These are phyloP conservation scores for Globisporangium ultimum DNA, from an alignment of 352 stramenopile species.

Conservation along the genomic window DNA sequence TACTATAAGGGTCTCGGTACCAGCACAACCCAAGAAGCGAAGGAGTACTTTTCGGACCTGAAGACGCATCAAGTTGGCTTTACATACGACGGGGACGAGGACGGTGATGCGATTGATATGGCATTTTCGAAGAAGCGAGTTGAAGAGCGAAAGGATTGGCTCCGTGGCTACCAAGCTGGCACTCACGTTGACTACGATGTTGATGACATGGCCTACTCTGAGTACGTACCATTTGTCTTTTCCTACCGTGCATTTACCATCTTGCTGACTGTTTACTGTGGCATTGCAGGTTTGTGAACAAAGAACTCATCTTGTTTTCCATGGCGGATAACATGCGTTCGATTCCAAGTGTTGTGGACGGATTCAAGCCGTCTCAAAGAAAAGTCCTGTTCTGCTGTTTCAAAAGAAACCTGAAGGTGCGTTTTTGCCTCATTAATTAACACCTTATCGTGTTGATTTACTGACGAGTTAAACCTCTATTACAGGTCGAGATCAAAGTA, in stretches of 20 bases:
- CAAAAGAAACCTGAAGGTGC: constrained; percentile 95
- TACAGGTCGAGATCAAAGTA: constrained; percentile 83
- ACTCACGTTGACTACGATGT: constrained; percentile 92
- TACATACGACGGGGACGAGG: constrained; percentile 86
- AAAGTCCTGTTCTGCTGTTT: constrained; percentile 99
- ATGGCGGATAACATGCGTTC: constrained; percentile 97
- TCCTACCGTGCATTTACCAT: not conserved
- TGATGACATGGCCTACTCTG: constrained; percentile 90
- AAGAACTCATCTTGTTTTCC: constrained; percentile 98
- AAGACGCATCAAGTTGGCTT: constrained; percentile 93
- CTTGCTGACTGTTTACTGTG: constrained; percentile 9
- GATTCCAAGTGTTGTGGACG: constrained; percentile 95
- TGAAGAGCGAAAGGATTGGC: constrained; percentile 96
- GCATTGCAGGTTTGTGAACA: constrained; percentile 93
- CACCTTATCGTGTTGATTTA: no score
- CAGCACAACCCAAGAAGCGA: constrained; percentile 95
- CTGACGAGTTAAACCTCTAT: not conserved
- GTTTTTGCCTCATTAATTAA: constrained; percentile 30
- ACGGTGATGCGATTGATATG: constrained; percentile 94
- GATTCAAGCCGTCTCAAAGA: constrained; percentile 98
- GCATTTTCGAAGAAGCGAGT: constrained; percentile 97
- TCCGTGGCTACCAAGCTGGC: constrained; percentile 82
- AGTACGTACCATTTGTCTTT: constrained; percentile 48
- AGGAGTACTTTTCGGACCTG: constrained; percentile 97
- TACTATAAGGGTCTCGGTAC: constrained; percentile 99